Base-by-base conservation (phyloP, 805 yeast species). In the Teunomyces gatunensis region DNA sequence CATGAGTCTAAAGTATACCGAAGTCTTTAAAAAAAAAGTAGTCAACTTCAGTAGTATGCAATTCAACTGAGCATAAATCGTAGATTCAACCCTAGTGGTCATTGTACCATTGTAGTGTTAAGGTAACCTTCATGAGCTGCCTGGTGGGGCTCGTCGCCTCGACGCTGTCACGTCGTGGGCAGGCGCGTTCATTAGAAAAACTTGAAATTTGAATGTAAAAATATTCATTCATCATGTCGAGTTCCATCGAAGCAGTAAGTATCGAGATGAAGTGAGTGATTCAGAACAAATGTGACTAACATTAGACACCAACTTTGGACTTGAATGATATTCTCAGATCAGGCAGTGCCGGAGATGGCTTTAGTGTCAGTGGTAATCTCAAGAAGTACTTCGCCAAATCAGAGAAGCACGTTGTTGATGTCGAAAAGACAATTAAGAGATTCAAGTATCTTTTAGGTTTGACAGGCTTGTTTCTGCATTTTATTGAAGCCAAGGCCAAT, bases 391-490 rank as follows among this genome's bases (percentile, higher is more conserved):
- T 73, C 49, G 63, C 67, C 7, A 57, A 60, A 4, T 54, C 69
- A 32, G 66, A 63, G 15, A 68, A 68, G 44, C 68, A 58, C 37
- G 63, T 63, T 32, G 78, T 83, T 58, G 77, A 83, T 57, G 73
- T 79, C 2, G 77, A 77, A 44, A 83, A 78, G 35, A 84, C 89
- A 0, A 80, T 84, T 6, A 79, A 81, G 56, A 69, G 91, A 54
- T 86, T 85, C 68, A 79, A 79, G 54, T 83, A 86, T 62, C 67
- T 86, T 32, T 61, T 86, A 37, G 84, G 87, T 0, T 65, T 86
- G 47, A 84, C 90, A 4, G 79, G 78, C 13, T 67, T 86, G 44
- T 86, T 86, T 65, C 75, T 79, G 49, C 89, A 85, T 61, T 86
- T 86, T 58, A 80, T 86, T 53, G 79, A 80, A 46, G 73, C 78